phyloP scores from a whole-genome alignment of 2,329 filamentous ascomycete species.

The Fusarium goolgardi region DNA sequence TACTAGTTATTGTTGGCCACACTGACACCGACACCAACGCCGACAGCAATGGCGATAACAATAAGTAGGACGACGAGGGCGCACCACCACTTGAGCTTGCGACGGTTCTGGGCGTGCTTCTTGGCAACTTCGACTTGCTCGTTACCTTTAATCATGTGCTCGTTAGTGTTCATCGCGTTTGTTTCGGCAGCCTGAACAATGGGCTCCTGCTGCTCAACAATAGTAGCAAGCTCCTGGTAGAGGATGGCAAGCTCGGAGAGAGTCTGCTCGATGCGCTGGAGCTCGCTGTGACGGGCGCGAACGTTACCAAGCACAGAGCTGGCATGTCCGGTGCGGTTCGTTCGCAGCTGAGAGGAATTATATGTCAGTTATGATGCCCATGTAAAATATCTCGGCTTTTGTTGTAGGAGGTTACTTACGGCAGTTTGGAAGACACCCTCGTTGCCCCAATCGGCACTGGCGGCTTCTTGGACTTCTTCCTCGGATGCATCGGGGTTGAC shows the following conservation, averaged over 20 bases:
- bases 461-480: constrained; percentile 75
- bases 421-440: constrained; percentile 86
- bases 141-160: constrained; percentile 76
- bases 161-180: constrained; percentile 72
- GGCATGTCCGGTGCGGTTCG: constrained; percentile 79
- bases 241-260: constrained; percentile 75
- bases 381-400: neutral
- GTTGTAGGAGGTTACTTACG: constrained; percentile 62
- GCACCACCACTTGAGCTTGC: constrained; percentile 87
- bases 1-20: constrained; percentile 49
- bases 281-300: constrained; percentile 84
- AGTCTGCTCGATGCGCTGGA: constrained; percentile 82
- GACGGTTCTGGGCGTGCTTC: constrained; percentile 71
- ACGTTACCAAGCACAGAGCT: constrained; percentile 80
- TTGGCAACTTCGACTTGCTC: constrained; percentile 76
- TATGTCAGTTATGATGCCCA: constrained; percentile 24
- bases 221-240: constrained; percentile 79
- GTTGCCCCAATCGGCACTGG: constrained; percentile 77
- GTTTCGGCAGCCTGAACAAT: constrained; percentile 71
- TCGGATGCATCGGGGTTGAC: constrained; percentile 85
- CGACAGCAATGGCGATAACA: constrained; percentile 65
- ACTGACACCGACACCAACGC: constrained; percentile 65
- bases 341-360: constrained; percentile 69
- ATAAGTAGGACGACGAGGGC: constrained; percentile 70
- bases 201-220: constrained; percentile 78